Percentiles rank a stretch among this genome's conserved stretches.
These are phyloP conservation scores for Penicillium pulvis DNA, from an alignment of 495 filamentous ascomycete species.

Conservation along the genomic window DNA sequence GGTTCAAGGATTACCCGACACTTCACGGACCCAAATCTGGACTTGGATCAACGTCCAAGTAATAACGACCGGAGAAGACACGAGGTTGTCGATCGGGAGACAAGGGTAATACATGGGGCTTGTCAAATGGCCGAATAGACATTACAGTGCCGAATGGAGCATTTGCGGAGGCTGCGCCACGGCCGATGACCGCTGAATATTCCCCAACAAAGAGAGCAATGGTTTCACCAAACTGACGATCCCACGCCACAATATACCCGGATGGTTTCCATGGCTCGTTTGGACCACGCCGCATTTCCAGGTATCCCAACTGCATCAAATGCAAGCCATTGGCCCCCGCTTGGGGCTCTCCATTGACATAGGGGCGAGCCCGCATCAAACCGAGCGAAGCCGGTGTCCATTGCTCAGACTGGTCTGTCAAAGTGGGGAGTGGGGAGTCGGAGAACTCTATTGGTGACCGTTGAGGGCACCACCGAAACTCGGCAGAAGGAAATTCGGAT, in stretches of 20 bases:
- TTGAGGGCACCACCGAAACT: slow-evolving; percentile 37
- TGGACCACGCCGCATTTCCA: slow-evolving; percentile 24
- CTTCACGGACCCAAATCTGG: slow-evolving; percentile 24
- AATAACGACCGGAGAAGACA: slow-evolving; percentile 17
- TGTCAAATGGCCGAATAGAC: slow-evolving; percentile 17
- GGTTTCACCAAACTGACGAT: slow-evolving; percentile 35
- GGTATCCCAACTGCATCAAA: slow-evolving; percentile 40
- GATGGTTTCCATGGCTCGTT: slow-evolving; percentile 31
- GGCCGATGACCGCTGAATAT: slow-evolving; percentile 20
- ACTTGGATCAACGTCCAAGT: slow-evolving; percentile 35
- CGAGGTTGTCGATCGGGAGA: slow-evolving; percentile 10
- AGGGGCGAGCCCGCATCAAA: slow-evolving; percentile 30
- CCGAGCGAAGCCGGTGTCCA: slow-evolving; percentile 32
- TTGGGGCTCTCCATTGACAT: slow-evolving; percentile 19
- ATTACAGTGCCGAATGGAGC: slow-evolving; percentile 26
- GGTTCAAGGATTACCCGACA: not conserved
- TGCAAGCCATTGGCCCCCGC: slow-evolving; percentile 23
- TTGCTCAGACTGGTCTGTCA: slow-evolving; percentile 10
- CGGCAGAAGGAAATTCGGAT: not conserved
- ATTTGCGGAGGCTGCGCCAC: slow-evolving; percentile 14
- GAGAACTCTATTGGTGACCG: slow-evolving; percentile 36
- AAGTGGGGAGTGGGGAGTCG: slow-evolving; percentile 11
- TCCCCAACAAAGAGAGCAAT: slow-evolving; percentile 33
- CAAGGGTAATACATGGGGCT: slow-evolving; percentile 1
- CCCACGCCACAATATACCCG: slow-evolving; percentile 43